phyloP scores from a whole-genome alignment of 1,284 basidiomycete species.

The Grifola frondosa region DNA sequence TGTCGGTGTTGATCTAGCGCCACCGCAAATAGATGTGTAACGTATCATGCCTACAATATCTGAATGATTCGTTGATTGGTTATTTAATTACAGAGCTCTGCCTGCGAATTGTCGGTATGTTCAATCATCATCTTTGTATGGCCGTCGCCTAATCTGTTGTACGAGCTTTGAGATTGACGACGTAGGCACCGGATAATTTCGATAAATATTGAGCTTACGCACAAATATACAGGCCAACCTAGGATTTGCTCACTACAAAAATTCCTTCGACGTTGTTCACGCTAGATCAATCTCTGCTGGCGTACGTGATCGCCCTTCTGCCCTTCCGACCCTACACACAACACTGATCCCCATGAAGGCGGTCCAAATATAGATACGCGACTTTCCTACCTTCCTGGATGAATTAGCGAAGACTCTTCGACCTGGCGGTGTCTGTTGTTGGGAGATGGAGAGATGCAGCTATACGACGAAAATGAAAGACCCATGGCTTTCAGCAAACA shows the following conservation, averaged over 20 bases:
- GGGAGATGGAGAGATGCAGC: slow-evolving; percentile 36
- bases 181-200: slow-evolving; percentile 15
- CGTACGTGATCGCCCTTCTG: slow-evolving; percentile 16
- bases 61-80: slow-evolving; percentile 1
- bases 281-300: slow-evolving; percentile 30
- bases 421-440: slow-evolving; percentile 33
- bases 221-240: slow-evolving; percentile 30
- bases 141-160: neutral
- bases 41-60: slow-evolving; percentile 5
- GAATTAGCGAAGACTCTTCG: slow-evolving; percentile 31
- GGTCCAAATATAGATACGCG: slow-evolving; percentile 27
- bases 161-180: slow-evolving; percentile 36
- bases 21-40: slow-evolving; percentile 29
- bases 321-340: neutral
- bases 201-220: neutral
- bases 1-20: slow-evolving; percentile 34
- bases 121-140: neutral
- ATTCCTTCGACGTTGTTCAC: slow-evolving; percentile 33
- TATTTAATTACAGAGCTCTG: slow-evolving; percentile 19
- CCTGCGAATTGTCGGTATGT: slow-evolving; percentile 35
- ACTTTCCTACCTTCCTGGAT: slow-evolving; percentile 31
- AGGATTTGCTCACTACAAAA: slow-evolving; percentile 33
- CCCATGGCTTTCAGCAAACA: slow-evolving; percentile 29
- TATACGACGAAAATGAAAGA: slow-evolving; percentile 33
- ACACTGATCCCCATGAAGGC: too few species aligned